These are phyloP conservation scores for Iris macrosiphon DNA, from an alignment of 106 monocot genomes.

Conservation along the genomic window DNA sequence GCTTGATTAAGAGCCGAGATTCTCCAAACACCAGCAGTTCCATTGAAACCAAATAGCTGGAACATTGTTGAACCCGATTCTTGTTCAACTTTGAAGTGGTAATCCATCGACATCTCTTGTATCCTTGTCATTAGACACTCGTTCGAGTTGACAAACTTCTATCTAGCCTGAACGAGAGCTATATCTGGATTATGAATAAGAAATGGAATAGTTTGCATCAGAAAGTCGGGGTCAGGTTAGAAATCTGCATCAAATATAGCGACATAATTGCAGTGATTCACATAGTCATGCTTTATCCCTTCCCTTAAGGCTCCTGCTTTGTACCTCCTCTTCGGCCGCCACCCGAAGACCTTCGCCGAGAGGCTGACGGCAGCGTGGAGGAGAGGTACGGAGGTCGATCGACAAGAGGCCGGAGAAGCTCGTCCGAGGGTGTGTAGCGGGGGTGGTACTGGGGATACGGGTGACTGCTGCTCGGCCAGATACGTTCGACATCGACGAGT, in stretches of 20 bases:
- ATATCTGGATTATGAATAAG: slow-evolving; percentile 44
- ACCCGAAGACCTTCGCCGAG: too few relatives aligned
- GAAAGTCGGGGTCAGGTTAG: slow-evolving; percentile 77
- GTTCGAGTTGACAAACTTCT: slow-evolving; percentile 63
- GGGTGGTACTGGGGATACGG: too few relatives aligned
- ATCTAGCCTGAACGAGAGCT: slow-evolving; percentile 79
- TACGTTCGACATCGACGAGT: too few relatives aligned
- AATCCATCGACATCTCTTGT: slow-evolving; percentile 56
- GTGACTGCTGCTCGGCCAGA: too few relatives aligned
- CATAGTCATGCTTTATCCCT: slow-evolving; percentile 63
- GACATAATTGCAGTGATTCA: slow-evolving; percentile 62
- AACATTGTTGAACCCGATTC: slow-evolving; percentile 33
- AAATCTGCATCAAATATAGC: slow-evolving; percentile 91
- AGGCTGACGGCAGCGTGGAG: too few relatives aligned
- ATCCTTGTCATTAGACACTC: slow-evolving; percentile 58
- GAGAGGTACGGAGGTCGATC: too few relatives aligned
- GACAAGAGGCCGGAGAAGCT: too few relatives aligned
- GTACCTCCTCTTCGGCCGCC: too few relatives aligned
- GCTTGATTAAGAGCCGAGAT: background rate
- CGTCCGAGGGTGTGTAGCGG: too few relatives aligned
- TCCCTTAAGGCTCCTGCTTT: slow-evolving; percentile 82
- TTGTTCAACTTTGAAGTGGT: slow-evolving; percentile 59
- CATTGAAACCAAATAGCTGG: background rate
- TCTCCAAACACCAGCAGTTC: background rate
- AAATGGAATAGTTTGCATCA: slow-evolving; percentile 51